Percentiles rank a stretch among this genome's conserved stretches.
Evolutionary conservation across 331 rosid species (phyloP).

Genomic region (Rosa hybrid): DNA sequence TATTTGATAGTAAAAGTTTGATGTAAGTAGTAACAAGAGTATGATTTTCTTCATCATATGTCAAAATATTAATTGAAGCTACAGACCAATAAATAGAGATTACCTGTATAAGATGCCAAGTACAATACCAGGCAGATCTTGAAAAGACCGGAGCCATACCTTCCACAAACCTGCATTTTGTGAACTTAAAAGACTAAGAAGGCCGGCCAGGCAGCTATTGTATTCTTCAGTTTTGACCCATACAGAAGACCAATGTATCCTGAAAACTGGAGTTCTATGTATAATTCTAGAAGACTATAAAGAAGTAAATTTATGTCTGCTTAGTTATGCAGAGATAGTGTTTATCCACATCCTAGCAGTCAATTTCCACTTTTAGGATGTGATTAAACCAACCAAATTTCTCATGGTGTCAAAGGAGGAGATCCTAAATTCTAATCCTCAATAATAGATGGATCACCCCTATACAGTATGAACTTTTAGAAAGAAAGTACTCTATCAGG

Average conservation of each 20-base stretch:
- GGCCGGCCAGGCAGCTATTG: too few species aligned
- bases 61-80: conserved; percentile 2
- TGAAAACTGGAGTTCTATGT: not conserved
- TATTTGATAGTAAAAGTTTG: not conserved
- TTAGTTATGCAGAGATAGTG: not conserved
- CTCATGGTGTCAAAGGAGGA: not conserved
- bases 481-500: not conserved
- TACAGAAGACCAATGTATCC: not conserved
- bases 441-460: not conserved
- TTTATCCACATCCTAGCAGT: not conserved
- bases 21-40: not conserved
- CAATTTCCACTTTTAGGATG: not conserved
- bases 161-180: conserved; percentile 78
- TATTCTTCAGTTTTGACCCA: not conserved
- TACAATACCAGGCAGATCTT: conserved; percentile 89
- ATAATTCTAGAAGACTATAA: not conserved
- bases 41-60: not conserved
- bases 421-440: not conserved
- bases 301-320: not conserved
- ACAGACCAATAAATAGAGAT: conserved; percentile 1
- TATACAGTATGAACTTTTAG: not conserved
- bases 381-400: not conserved
- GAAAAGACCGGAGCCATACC: conserved; percentile 99
- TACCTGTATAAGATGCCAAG: conserved; percentile 99
- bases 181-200: not conserved